A percentile compares a stretch with the other conserved stretches of the same genome.
phyloP scores from a whole-genome alignment of 2,329 filamentous ascomycete genomes.

The Nigrospora oryzae region DNA sequence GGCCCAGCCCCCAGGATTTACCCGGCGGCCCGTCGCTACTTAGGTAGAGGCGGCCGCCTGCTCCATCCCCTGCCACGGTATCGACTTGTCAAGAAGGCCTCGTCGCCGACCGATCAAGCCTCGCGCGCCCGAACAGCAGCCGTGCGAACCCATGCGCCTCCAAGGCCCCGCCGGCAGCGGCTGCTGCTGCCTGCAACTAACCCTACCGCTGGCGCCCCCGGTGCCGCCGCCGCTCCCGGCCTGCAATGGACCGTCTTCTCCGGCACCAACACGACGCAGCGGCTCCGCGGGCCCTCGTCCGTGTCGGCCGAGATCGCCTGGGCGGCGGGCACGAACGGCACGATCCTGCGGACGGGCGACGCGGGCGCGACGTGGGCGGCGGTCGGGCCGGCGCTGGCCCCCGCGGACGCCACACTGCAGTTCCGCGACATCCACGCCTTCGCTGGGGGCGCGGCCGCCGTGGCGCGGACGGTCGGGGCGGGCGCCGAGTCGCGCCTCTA shows the following conservation, averaged over 20 bases:
- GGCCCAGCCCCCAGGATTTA: too few relatives aligned
- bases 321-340: constrained; percentile 20
- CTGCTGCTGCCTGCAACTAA: too few relatives aligned
- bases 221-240: too few relatives aligned
- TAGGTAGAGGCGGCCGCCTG: too few relatives aligned
- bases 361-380: constrained; percentile 19
- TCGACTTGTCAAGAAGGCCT: too few relatives aligned
- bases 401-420: constrained; percentile 14
- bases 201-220: too few relatives aligned
- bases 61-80: too few relatives aligned
- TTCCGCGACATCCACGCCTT: constrained; percentile 29
- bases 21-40: too few relatives aligned
- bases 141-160: too few relatives aligned
- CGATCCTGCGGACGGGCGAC: constrained; percentile 19
- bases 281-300: constrained; percentile 21
- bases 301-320: constrained; percentile 21
- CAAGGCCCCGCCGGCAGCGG: too few relatives aligned
- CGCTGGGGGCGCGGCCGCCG: constrained; percentile 25
- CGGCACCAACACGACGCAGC: constrained; percentile 14
- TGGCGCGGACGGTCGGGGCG: constrained; percentile 27
- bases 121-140: too few relatives aligned
- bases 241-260: background rate
- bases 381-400: constrained; percentile 16
- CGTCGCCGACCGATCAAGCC: too few relatives aligned
- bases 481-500: constrained; percentile 22